Evolutionary conservation across 2,329 filamentous ascomycete genomes (phyloP).

Genomic region (Teratosphaeria nubilosa): DNA sequence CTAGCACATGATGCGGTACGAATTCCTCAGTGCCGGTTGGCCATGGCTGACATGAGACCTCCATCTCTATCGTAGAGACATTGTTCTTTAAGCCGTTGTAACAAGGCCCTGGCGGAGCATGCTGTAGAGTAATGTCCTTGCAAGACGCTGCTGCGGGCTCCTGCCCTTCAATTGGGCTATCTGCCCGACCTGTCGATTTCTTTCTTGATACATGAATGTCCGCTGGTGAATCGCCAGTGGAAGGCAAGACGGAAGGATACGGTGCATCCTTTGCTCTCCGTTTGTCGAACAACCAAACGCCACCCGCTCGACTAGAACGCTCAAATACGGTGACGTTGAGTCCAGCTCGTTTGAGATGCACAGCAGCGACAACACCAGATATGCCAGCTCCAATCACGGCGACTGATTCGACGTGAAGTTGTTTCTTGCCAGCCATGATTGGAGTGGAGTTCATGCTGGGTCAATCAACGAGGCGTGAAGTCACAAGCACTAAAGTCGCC

Average conservation of each 20-base stretch:
- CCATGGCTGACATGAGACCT: constrained; percentile 44
- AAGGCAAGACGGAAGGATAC: constrained; percentile 34
- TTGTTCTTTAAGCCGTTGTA: constrained; percentile 46
- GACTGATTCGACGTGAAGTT: constrained; percentile 28
- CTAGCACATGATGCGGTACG: constrained; percentile 47
- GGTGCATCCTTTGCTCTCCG: constrained; percentile 37
- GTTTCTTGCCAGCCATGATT: neutral
- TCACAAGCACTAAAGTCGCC: neutral
- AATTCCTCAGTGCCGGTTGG: constrained; percentile 50
- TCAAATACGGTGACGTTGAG: constrained; percentile 47
- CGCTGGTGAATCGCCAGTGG: constrained; percentile 25
- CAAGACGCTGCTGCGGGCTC: neutral
- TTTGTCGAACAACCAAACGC: constrained; percentile 47
- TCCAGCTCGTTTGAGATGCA: constrained; percentile 36
- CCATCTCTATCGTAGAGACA: constrained; percentile 41
- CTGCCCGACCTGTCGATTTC: neutral
- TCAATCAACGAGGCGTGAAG: neutral
- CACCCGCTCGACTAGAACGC: constrained; percentile 41
- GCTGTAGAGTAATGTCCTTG: neutral
- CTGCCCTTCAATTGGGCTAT: constrained; percentile 9
- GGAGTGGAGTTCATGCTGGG: neutral
- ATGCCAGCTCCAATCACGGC: constrained; percentile 45
- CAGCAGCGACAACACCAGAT: constrained; percentile 39
- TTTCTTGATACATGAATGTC: neutral
- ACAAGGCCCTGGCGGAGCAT: constrained; percentile 28